Evolutionary conservation across 148 eudicot species (phyloP).

Genomic region (Euryodendron excelsum): DNA sequence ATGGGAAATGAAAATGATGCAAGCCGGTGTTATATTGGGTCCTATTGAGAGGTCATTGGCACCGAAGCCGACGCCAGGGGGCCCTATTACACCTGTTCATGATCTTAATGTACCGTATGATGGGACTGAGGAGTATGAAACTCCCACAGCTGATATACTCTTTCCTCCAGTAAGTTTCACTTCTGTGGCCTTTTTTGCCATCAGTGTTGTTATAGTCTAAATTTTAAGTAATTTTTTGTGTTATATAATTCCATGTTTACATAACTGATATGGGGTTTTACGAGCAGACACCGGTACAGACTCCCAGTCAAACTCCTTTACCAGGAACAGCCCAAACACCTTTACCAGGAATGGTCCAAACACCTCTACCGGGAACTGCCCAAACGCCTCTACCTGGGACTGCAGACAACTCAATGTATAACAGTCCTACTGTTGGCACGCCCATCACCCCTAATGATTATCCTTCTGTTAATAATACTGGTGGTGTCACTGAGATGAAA

Average conservation of each 20-base stretch:
- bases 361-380: conserved; percentile 78
- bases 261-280: not conserved
- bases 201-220: not conserved
- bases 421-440: conserved; percentile 75
- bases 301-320: conserved; percentile 81
- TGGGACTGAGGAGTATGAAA: conserved; percentile 91
- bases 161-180: conserved; percentile 76
- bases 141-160: conserved; percentile 95
- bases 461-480: conserved; percentile 46
- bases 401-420: conserved; percentile 72
- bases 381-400: conserved; percentile 54
- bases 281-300: conserved; percentile 70
- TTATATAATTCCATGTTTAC: not conserved
- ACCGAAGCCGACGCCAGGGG: conserved; percentile 44
- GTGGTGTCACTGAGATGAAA: conserved; percentile 40
- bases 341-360: conserved; percentile 55
- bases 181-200: not conserved
- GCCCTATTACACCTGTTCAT: conserved; percentile 66
- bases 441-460: conserved; percentile 62
- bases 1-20: conserved; percentile 96
- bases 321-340: conserved; percentile 67
- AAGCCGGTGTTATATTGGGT: conserved; percentile 74
- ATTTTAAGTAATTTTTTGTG: not conserved
- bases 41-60: conserved; percentile 66
- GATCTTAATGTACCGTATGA: conserved; percentile 97